These are phyloP conservation scores for Boletus speciosus DNA, from an alignment of 768 basidiomycete genomes.

Conservation along the genomic window DNA sequence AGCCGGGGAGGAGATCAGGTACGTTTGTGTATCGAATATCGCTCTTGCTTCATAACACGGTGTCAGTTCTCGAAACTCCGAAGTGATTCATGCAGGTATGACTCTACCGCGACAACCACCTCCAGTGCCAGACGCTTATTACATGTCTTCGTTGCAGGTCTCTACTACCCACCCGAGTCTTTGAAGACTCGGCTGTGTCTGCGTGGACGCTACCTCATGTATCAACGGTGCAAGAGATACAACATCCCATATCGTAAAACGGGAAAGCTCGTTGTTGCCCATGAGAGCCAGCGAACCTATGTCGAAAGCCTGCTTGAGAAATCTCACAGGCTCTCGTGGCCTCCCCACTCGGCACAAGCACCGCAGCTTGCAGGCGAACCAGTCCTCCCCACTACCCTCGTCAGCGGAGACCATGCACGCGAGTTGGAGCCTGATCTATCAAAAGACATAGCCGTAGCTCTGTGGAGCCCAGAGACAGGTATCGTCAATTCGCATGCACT, in stretches of 20 bases:
- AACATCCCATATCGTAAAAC: slow-evolving; percentile 67
- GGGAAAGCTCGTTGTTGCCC: slow-evolving; percentile 90
- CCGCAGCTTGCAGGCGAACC: slow-evolving; percentile 23
- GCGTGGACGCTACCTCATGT: slow-evolving; percentile 81
- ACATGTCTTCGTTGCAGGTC: slow-evolving; percentile 41
- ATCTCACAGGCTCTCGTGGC: slow-evolving; percentile 52
- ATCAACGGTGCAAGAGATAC: slow-evolving; percentile 62
- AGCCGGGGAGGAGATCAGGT: slow-evolving; percentile 88
- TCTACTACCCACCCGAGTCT: slow-evolving; percentile 81
- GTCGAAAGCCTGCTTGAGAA: slow-evolving; percentile 66
- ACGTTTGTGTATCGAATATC: not conserved
- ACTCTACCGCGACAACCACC: not conserved
- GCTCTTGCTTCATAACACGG: not conserved
- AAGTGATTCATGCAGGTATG: slow-evolving; percentile 88
- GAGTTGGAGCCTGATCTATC: slow-evolving; percentile 84
- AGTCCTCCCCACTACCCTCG: slow-evolving; percentile 61
- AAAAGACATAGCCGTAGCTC: slow-evolving; percentile 59
- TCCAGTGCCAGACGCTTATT: not conserved
- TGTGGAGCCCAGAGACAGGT: slow-evolving; percentile 85
- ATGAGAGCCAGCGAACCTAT: slow-evolving; percentile 61
- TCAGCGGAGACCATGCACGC: slow-evolving; percentile 64
- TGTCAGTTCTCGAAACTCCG: slow-evolving; percentile 83
- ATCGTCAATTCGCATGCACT: slow-evolving; percentile 85
- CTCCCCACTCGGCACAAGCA: slow-evolving; percentile 35
- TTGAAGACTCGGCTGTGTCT: slow-evolving; percentile 85